phyloP scores from a whole-genome alignment of 805 yeast species.

The Ogataea nitratoaversa region DNA sequence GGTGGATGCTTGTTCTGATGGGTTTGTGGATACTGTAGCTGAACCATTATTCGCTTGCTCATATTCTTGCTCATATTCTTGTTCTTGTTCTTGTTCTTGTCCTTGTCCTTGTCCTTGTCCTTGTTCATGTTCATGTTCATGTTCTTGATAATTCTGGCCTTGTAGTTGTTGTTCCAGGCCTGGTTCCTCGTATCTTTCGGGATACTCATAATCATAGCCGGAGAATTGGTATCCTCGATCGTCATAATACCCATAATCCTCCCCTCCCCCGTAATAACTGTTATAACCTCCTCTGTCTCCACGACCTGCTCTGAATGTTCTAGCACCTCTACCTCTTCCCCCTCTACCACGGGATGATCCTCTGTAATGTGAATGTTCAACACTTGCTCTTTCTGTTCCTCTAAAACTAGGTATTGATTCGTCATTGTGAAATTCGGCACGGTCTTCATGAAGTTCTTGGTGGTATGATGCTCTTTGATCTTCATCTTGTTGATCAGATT shows the following conservation, averaged over 20 bases:
- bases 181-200: background rate
- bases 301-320: constrained; percentile 9
- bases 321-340: constrained; percentile 2
- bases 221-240: background rate
- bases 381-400: background rate
- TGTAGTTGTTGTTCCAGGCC: background rate
- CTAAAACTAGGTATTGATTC: background rate
- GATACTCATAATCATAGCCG: background rate
- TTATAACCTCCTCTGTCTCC: constrained; percentile 8
- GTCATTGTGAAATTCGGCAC: background rate
- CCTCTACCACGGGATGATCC: background rate
- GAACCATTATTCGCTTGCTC: background rate
- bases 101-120: background rate
- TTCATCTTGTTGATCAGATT: background rate
- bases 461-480: background rate
- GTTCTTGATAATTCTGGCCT: background rate
- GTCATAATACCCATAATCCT: background rate
- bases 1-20: too few species aligned
- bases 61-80: background rate
- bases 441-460: background rate
- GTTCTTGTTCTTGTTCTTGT: background rate
- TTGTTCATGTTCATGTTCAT: background rate
- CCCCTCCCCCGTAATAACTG: background rate
- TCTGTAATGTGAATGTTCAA: background rate
- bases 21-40: too few species aligned